Evolutionary conservation across 2,329 filamentous ascomycete genomes (phyloP).

Genomic region (Epicoccum sorghinum): DNA sequence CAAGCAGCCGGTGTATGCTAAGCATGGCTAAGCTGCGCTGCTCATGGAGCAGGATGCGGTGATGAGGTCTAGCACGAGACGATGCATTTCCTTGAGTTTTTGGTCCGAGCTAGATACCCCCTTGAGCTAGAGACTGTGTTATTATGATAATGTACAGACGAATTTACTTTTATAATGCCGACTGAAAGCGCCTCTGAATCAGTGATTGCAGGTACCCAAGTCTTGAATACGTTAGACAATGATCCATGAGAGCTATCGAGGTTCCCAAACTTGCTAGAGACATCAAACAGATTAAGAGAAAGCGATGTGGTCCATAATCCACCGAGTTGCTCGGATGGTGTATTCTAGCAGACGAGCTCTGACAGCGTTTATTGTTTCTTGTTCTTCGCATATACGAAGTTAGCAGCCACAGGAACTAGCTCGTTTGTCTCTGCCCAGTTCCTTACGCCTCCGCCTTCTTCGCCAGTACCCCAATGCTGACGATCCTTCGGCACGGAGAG

Average conservation of each 20-base stretch:
- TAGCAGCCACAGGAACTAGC: constrained; percentile 53
- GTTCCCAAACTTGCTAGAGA: too few species aligned
- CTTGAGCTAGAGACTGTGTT: constrained; percentile 9
- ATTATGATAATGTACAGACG: constrained; percentile 8
- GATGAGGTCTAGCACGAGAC: not conserved
- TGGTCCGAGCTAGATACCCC: constrained; percentile 13
- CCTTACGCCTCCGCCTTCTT: constrained; percentile 56
- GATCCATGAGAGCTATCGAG: too few species aligned
- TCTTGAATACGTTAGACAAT: too few species aligned
- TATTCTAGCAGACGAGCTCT: too few species aligned
- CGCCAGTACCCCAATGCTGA: constrained; percentile 62
- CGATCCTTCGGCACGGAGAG: constrained; percentile 56
- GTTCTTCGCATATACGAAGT: constrained; percentile 57
- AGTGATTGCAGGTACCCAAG: too few species aligned
- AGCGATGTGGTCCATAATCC: too few species aligned
- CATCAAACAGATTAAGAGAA: too few species aligned
- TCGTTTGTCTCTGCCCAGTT: constrained; percentile 58
- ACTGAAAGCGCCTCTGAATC: too few species aligned
- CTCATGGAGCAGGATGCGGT: not conserved
- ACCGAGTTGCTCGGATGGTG: too few species aligned
- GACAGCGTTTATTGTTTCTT: constrained; percentile 51
- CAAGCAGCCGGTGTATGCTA: constrained; percentile 21
- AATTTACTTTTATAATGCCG: not conserved
- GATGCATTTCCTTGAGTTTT: constrained; percentile 7
- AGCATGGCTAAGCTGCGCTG: constrained; percentile 26